Conservation (phyloP, 2,329 filamentous ascomycete genomes). For the Aspergillus pseudotamarii region DNA sequence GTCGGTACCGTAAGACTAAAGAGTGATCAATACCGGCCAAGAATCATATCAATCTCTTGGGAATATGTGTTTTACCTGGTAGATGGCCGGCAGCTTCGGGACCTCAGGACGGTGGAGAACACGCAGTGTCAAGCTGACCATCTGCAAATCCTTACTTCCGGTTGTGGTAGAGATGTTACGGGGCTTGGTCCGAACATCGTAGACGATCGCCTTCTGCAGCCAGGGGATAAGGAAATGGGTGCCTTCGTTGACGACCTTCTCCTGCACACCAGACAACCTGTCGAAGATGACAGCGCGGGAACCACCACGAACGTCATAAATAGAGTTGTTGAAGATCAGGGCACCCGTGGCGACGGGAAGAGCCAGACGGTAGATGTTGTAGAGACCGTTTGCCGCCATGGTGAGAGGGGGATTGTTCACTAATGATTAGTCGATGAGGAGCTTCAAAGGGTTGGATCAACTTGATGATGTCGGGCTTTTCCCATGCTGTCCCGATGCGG, state of each 20-base stretch:
- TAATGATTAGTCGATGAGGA: slow-evolving; percentile 15
- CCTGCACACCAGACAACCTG: slow-evolving; percentile 86
- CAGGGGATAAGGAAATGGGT: slow-evolving; percentile 96
- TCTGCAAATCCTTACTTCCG: slow-evolving; percentile 98
- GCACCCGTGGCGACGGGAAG: slow-evolving; percentile 72
- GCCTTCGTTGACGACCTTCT: slow-evolving; percentile 89
- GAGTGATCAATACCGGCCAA: not conserved
- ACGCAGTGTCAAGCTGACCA: slow-evolving; percentile 97
- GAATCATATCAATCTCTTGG: not conserved
- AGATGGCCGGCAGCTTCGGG: slow-evolving; percentile 90
- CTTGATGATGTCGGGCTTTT: slow-evolving; percentile 43
- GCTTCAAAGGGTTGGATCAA: slow-evolving; percentile 18
- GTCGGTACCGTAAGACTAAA: slow-evolving; percentile 89
- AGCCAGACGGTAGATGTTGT: slow-evolving; percentile 52
- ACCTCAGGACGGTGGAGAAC: slow-evolving; percentile 95
- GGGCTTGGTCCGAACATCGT: slow-evolving; percentile 96
- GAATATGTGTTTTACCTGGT: slow-evolving; percentile 69
- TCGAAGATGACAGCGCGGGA: slow-evolving; percentile 98
- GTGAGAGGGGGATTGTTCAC: slow-evolving; percentile 19
- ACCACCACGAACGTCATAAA: slow-evolving; percentile 97
- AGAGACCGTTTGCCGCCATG: slow-evolving; percentile 52
- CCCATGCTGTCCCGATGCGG: slow-evolving; percentile 35
- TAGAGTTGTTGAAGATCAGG: slow-evolving; percentile 71
- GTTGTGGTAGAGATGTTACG: slow-evolving; percentile 97
- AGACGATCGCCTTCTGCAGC: slow-evolving; percentile 92